Percentiles rank a stretch among this genome's conserved stretches.
Conservation (phyloP, 2,329 filamentous ascomycete genomes). For the Colletotrichum tanaceti region DNA sequence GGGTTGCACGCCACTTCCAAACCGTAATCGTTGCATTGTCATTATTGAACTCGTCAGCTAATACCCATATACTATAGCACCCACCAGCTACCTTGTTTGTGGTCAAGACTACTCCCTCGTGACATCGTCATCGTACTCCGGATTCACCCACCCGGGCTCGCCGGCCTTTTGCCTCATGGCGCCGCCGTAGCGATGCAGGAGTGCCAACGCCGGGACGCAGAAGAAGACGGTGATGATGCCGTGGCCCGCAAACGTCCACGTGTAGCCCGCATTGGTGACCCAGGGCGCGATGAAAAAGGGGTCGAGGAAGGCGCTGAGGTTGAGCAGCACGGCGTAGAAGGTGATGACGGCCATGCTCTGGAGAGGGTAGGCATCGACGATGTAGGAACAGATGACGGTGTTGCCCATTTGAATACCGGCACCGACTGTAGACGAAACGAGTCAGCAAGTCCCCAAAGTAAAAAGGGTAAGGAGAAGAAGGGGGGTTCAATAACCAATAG, state of each 20-base stretch:
- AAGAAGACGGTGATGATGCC: conserved; percentile 58
- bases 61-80: no score
- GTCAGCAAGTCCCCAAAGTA: conserved; percentile 4
- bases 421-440: conserved; percentile 52
- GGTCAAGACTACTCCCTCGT: no score
- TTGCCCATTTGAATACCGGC: conserved; percentile 69
- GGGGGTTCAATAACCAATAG: no score
- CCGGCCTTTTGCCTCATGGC: conserved; percentile 51
- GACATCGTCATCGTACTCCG: conserved; percentile 50
- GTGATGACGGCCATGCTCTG: conserved; percentile 66
- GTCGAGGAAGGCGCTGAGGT: conserved; percentile 59
- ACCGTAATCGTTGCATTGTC: no score
- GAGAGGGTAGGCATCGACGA: conserved; percentile 66
- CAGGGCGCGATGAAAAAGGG: conserved; percentile 63
- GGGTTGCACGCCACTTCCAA: no score
- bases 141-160: conserved; percentile 59
- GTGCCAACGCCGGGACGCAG: conserved; percentile 51
- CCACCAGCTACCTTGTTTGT: no score
- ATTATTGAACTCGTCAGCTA: no score
- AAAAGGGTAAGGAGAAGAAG: background rate
- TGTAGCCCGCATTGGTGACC: conserved; percentile 58
- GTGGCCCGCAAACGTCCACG: conserved; percentile 63
- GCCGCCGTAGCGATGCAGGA: conserved; percentile 55
- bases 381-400: conserved; percentile 62
- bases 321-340: conserved; percentile 66